A percentile compares a stretch with the other conserved stretches of the same genome.
These are phyloP conservation scores for Neurospora intermedia DNA, from an alignment of 495 filamentous ascomycete genomes.

Conservation along the genomic window DNA sequence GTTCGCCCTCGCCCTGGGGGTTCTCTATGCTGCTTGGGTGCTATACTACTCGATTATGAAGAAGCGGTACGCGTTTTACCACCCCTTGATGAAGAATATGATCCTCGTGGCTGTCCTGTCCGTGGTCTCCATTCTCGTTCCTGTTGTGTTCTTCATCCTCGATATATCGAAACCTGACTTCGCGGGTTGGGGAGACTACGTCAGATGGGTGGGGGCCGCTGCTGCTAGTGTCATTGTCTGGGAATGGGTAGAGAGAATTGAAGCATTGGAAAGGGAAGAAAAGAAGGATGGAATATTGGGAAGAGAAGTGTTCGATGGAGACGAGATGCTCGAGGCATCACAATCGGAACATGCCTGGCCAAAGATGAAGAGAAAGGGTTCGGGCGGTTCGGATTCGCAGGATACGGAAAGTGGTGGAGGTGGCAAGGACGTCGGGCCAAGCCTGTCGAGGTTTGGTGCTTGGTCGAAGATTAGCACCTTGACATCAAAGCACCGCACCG, in stretches of 20 bases:
- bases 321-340: conserved; percentile 82
- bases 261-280: conserved; percentile 89
- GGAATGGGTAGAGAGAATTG: conserved; percentile 99
- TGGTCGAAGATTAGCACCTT: conserved; percentile 39
- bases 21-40: conserved; percentile 92
- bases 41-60: conserved; percentile 91
- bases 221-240: conserved; percentile 95
- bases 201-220: conserved; percentile 93
- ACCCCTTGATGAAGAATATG: conserved; percentile 87
- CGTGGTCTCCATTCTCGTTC: conserved; percentile 69
- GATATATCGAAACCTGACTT: conserved; percentile 83
- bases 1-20: conserved; percentile 77
- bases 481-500: conserved; percentile 30
- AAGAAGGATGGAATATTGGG: conserved; percentile 92
- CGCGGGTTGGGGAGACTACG: conserved; percentile 93
- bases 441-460: conserved; percentile 23
- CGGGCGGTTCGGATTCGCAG: conserved; percentile 19
- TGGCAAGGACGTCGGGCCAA: conserved; percentile 10
- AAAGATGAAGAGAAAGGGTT: conserved; percentile 24
- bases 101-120: conserved; percentile 74
- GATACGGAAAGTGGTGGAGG: conserved; percentile 12
- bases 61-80: conserved; percentile 86
- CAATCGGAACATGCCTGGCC: conserved; percentile 33
- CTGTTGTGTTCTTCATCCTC: conserved; percentile 90
- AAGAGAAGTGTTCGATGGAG: conserved; percentile 89